Evolutionary conservation across 2,329 filamentous ascomycete genomes (phyloP), one percentile per base, ranked within the genome.

Genomic region (Pseudohalonectria lignicola): DNA sequence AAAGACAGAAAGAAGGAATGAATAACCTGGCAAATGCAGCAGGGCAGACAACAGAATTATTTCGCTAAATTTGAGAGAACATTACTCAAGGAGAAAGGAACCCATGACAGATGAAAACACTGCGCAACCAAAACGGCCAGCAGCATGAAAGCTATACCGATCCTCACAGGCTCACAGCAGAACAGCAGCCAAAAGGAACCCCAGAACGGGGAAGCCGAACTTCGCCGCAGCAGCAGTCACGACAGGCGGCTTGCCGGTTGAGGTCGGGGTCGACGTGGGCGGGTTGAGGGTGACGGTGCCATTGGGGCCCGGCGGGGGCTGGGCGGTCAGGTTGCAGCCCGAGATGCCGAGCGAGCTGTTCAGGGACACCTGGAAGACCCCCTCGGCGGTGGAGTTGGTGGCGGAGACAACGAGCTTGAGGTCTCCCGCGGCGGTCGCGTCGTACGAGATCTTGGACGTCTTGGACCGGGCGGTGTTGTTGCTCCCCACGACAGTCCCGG

Each of bases 311-410:
- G 4, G n/a, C 15, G 21, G 33, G 25, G 21, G 17, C 18, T 23
- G 32, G 34, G 28, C 39, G 20, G 35, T 44, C 17, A 46, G 39
- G 36, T 41, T 43, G 38, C 40, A 45, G 21, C 41, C 40, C 25
- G 43, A 46, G n/a, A 46, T 40, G 25, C 43, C 44, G 6, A 46
- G 32, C 13, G 40, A 45, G 11, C 40, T 43, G 35, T 40, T 31
- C 8, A 46, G 33, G 3, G 41, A 45, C 12, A 45, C 44, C 37
- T 45, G 43, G 39, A 46, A 46, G 18, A 46, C 40, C 21, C 43
- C 43, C 23, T 42, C 39, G 23, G 32, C 28, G 6, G 40, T 42
- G 25, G 37, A 40, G 34, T 40, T 39, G 35, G 29, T 16, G 13
- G 40, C 37, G 11, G 31, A n/a, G 6, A 44, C 43, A 11, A 39